A percentile compares a stretch with the other conserved stretches of the same genome.
phyloP scores from a whole-genome alignment of 805 yeast genomes.

The Yarrowia deformans region DNA sequence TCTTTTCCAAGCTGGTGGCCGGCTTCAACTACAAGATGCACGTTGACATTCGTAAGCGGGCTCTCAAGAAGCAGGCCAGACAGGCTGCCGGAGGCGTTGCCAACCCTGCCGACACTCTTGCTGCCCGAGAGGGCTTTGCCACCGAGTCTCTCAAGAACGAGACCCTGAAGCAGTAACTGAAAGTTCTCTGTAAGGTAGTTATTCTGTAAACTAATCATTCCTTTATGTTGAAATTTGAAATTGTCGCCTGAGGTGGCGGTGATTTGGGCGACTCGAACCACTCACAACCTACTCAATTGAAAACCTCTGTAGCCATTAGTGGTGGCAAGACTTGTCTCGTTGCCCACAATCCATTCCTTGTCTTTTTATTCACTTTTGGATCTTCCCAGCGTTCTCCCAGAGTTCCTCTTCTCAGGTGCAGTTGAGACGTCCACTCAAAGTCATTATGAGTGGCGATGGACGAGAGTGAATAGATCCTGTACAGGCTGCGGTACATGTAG shows the following conservation, averaged over 20 bases:
- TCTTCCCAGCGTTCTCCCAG: no score
- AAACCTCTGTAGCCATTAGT: no score
- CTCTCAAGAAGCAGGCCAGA: slow-evolving; percentile 63
- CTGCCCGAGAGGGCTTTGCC: slow-evolving; percentile 12
- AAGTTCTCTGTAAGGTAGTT: no score
- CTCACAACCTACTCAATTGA: not conserved
- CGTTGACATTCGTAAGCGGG: slow-evolving; percentile 77
- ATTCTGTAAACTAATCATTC: not conserved
- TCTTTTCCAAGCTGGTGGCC: slow-evolving; percentile 74
- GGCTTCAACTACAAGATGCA: slow-evolving; percentile 77
- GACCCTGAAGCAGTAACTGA: not conserved
- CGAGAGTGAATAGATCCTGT: no score
- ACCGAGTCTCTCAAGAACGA: slow-evolving; percentile 10
- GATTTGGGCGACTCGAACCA: no score
- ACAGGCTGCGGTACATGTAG: no score
- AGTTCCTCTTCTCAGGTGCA: not conserved
- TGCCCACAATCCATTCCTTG: no score
- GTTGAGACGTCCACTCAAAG: not conserved
- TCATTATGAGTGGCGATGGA: not conserved
- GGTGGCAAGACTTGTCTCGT: not conserved
- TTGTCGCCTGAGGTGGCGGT: no score
- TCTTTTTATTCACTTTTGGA: no score
- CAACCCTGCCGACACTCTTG: not conserved
- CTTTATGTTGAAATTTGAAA: no score
- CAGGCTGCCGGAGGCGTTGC: slow-evolving; percentile 5